Evolutionary conservation across 495 filamentous ascomycete species (phyloP), one percentile per base, ranked within the genome.

Genomic region (Aspergillus saccharolyticus): DNA sequence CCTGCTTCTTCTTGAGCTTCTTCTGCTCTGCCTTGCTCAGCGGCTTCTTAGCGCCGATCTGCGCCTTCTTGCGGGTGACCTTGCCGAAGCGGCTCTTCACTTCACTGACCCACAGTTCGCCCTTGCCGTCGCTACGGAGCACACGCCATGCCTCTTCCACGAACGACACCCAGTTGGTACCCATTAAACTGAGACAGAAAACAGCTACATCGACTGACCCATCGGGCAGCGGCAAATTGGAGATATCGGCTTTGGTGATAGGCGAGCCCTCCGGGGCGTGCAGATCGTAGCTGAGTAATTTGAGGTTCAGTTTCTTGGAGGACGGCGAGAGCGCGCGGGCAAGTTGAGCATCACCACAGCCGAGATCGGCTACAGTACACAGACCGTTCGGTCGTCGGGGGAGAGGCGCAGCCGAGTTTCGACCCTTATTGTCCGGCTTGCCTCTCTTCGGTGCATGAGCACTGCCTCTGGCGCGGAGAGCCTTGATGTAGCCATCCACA

Each of bases 151-250:
- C 91, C 73, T 98, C 94, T 65, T 96, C 92, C 56, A 97, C 81
- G 65, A 97, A 97, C 57, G 89, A 85, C 19, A 96, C 79, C 90
- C 94, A 98, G 73, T 98, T 98, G 16, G 94, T 97, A 62, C 95
- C 94, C 94, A 98, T 98, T 43, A 98, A 80, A 55, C 93, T 93
- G 20, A 98, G 78, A 72, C 94, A 98, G 76, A 97, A 96, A 53
- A 97, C 82, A 8, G 89, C 88, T 16, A 98, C 78, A 66, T 98
- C 90, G 20, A 91, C 85, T 42, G 78, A 81, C 49, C 81, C 82
- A 49, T 91, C 84, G 21, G 74, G 70, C 1, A 96, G 66, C 0
- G 91, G 91, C 2, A 98, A 77, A 55, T 88, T 81, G 17, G 91
- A 85, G 52, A 96, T 90, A 71, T 98, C 94, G 2, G 94, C 89